phyloP scores from a whole-genome alignment of 2,329 filamentous ascomycete species.

The Tolypocladium capitatum region DNA sequence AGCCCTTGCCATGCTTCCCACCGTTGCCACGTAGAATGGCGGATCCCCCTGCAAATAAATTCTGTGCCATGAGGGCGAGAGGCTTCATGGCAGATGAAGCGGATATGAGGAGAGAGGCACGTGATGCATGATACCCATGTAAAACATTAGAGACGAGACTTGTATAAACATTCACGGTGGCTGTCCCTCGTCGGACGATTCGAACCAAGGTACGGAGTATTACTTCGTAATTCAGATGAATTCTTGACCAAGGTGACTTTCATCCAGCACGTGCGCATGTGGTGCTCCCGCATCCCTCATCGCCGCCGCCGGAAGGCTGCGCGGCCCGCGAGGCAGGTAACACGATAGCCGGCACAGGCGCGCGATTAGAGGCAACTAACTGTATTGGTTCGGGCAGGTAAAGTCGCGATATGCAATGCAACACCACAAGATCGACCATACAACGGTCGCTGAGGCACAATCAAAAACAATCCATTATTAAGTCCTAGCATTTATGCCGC shows the following conservation, averaged over 20 bases:
- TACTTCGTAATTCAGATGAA: background rate
- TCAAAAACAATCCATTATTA: slow-evolving; percentile 30
- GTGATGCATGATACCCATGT: background rate
- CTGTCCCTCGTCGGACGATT: background rate
- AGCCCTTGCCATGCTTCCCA: background rate
- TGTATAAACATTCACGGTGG: background rate
- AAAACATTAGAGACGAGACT: background rate
- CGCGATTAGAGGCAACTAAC: background rate
- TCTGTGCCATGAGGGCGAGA: background rate
- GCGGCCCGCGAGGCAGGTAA: background rate
- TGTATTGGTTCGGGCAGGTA: background rate
- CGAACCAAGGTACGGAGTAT: background rate
- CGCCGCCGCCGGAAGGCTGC: background rate
- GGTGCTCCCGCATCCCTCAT: background rate
- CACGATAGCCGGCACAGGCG: background rate
- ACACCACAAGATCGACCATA: background rate
- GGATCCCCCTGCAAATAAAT: background rate
- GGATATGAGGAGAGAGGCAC: background rate
- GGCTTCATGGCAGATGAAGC: background rate
- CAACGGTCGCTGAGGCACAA: slow-evolving; percentile 1
- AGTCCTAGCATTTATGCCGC: slow-evolving; percentile 24
- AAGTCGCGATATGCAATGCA: background rate
- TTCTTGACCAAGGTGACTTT: background rate
- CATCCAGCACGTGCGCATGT: background rate
- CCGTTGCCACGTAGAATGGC: background rate